Conservation (phyloP, 2,329 filamentous ascomycete species). For the Ciborinia camelliae region DNA sequence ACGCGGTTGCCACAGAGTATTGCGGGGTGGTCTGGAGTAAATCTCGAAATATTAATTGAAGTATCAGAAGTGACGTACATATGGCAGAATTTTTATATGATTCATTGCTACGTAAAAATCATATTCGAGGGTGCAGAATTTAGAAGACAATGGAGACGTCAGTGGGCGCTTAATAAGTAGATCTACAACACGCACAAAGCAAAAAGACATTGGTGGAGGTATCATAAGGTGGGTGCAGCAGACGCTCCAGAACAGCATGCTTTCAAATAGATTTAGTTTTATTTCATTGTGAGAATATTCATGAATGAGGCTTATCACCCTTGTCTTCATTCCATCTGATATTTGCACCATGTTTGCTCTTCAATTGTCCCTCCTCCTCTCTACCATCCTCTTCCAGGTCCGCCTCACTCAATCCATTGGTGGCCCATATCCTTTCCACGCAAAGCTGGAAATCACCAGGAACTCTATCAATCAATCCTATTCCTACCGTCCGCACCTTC, state of each 20-base stretch:
- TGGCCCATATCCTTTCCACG: slow-evolving; percentile 87
- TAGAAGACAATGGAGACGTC: background rate
- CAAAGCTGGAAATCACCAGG: slow-evolving; percentile 85
- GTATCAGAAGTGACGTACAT: background rate
- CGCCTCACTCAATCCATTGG: slow-evolving; percentile 51
- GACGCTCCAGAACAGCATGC: background rate
- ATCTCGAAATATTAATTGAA: background rate
- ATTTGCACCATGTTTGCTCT: slow-evolving; percentile 44
- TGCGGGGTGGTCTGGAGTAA: background rate
- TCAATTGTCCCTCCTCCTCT: slow-evolving; percentile 40
- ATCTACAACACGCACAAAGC: background rate
- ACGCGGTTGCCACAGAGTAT: background rate
- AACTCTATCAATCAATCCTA: slow-evolving; percentile 84
- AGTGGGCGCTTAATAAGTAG: background rate
- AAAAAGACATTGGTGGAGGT: background rate
- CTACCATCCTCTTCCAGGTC: slow-evolving; percentile 32
- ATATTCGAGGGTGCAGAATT: background rate
- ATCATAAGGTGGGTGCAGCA: background rate
- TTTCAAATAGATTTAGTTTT: background rate
- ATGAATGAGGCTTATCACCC: background rate
- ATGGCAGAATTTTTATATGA: background rate
- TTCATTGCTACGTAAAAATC: background rate
- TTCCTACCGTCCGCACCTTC: slow-evolving; percentile 79
- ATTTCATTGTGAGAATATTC: background rate
- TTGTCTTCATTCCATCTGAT: slow-evolving; percentile 42